phyloP scores from a whole-genome alignment of 1,284 basidiomycete species.

The Austroboletus rostrupii region DNA sequence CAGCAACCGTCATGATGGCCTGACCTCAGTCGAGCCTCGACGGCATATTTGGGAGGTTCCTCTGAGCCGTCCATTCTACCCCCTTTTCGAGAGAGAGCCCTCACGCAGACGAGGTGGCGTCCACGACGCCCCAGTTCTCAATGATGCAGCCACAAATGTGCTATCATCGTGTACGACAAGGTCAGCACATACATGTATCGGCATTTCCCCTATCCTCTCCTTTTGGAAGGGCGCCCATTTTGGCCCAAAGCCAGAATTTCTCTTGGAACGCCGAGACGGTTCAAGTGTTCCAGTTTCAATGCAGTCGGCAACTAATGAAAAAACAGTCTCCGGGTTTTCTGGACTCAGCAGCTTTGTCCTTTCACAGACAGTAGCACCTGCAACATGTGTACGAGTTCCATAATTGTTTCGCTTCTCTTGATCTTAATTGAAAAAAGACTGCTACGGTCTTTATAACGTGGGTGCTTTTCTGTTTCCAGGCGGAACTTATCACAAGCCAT shows the following conservation, averaged over 20 bases:
- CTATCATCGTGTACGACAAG: background rate
- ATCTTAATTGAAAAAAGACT: conserved; percentile 4
- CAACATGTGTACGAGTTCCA: background rate
- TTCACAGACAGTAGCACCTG: background rate
- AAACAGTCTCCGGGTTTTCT: background rate
- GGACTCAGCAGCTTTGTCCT: background rate
- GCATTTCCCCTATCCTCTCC: too few relatives aligned
- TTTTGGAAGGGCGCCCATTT: too few relatives aligned
- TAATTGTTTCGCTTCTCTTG: conserved; percentile 4
- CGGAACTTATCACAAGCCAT: background rate
- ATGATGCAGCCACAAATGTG: background rate
- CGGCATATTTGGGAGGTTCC: background rate
- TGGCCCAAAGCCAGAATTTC: background rate
- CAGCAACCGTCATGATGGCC: too few relatives aligned
- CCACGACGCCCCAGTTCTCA: background rate
- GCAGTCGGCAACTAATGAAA: background rate
- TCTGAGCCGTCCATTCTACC: background rate
- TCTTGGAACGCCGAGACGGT: too few relatives aligned
- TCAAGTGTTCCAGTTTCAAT: background rate
- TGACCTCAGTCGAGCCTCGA: conserved; percentile 18
- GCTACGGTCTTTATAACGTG: background rate
- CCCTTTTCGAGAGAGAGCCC: background rate
- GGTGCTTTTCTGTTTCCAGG: background rate
- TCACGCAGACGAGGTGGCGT: background rate
- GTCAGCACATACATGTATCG: too few relatives aligned